phyloP scores from a whole-genome alignment of 1,284 basidiomycete genomes.

The Apiotrichum sp. region DNA sequence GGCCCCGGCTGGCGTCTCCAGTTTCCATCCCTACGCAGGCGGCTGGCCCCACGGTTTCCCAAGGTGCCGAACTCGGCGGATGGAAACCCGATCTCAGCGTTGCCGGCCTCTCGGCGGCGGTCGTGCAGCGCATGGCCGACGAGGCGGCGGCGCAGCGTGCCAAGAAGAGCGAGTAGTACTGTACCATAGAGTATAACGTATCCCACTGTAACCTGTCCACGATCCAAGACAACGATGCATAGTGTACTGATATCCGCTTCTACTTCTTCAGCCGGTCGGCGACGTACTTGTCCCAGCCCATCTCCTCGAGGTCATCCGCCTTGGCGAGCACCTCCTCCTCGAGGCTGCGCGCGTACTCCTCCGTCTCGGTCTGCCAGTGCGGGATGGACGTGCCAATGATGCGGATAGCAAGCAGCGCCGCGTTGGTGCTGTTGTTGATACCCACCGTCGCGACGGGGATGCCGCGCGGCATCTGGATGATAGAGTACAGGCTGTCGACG shows the following conservation, averaged over 20 bases:
- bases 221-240: too few species aligned
- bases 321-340: constrained; percentile 81
- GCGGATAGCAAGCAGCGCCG: constrained; percentile 82
- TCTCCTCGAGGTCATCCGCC: constrained; percentile 65
- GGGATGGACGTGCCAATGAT: constrained; percentile 76
- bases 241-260: not conserved
- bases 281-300: constrained; percentile 82
- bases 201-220: too few species aligned
- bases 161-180: too few species aligned
- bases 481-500: constrained; percentile 91
- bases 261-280: constrained; percentile 48
- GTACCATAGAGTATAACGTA: too few species aligned
- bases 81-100: too few species aligned
- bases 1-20: too few species aligned
- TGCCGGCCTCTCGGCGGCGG: too few species aligned
- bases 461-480: constrained; percentile 99
- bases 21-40: too few species aligned
- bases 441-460: constrained; percentile 96
- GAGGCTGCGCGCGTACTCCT: constrained; percentile 65
- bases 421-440: constrained; percentile 94
- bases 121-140: too few species aligned
- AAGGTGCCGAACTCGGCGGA: too few species aligned
- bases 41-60: too few species aligned
- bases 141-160: too few species aligned
- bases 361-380: constrained; percentile 61